Conservation (phyloP, 2,329 filamentous ascomycete genomes). For the Cercospora canescens region DNA sequence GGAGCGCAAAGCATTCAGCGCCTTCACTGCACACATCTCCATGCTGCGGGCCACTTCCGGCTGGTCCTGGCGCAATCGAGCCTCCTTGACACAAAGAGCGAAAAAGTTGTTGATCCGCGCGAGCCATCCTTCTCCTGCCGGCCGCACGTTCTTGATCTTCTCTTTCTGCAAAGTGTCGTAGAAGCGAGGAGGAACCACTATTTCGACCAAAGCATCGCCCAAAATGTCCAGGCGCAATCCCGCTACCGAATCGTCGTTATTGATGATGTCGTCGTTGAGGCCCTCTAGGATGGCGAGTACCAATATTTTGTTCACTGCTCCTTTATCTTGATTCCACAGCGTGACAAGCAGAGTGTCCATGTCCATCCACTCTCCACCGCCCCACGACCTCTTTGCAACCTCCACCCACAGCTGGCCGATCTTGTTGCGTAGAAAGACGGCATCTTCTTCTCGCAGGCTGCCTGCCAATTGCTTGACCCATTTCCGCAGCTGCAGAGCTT, state of each 20-base stretch:
- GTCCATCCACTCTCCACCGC: slow-evolving; percentile 81
- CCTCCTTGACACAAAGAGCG: slow-evolving; percentile 63
- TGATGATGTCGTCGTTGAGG: slow-evolving; percentile 91
- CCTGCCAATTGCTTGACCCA: slow-evolving; percentile 81
- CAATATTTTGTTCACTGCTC: slow-evolving; percentile 72
- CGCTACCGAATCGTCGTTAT: slow-evolving; percentile 79
- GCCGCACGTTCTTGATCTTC: slow-evolving; percentile 67
- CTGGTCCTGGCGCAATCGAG: slow-evolving; percentile 35
- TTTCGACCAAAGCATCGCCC: slow-evolving; percentile 87
- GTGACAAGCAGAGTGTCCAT: slow-evolving; percentile 85
- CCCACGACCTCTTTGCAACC: slow-evolving; percentile 87
- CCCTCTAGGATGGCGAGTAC: slow-evolving; percentile 88
- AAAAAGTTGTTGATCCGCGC: slow-evolving; percentile 73
- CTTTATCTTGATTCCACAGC: slow-evolving; percentile 64
- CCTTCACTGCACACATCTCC: slow-evolving; percentile 66
- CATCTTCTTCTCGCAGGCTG: slow-evolving; percentile 69
- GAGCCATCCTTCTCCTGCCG: slow-evolving; percentile 84
- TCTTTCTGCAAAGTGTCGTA: slow-evolving; percentile 70
- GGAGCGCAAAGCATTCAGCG: slow-evolving; percentile 74
- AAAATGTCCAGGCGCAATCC: slow-evolving; percentile 79
- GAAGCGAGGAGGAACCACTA: slow-evolving; percentile 79
- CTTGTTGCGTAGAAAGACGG: slow-evolving; percentile 86
- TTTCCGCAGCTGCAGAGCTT: slow-evolving; percentile 67
- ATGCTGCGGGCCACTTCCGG: slow-evolving; percentile 59
- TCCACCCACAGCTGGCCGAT: slow-evolving; percentile 93